Conservation (phyloP, 192 early-diverging fungal genomes). For the Obelidium mucronatum region DNA sequence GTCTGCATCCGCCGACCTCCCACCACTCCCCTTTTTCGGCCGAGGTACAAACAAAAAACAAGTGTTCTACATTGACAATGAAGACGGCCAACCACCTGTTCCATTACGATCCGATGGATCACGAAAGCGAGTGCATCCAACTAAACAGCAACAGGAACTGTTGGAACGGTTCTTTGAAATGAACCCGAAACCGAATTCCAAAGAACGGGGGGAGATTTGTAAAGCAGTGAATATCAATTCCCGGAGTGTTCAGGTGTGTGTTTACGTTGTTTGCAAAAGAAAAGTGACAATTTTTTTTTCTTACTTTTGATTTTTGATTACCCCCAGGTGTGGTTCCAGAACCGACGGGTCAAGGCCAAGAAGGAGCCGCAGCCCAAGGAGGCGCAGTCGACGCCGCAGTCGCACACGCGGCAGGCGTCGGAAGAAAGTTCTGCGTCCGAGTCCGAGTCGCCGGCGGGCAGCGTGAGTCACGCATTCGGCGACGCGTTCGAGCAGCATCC, state of each 20-base stretch:
- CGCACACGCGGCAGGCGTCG: not conserved
- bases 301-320: not conserved
- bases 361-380: no score
- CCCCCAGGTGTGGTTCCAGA: slow-evolving; percentile 86
- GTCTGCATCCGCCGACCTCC: no score
- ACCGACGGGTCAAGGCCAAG: slow-evolving; percentile 77
- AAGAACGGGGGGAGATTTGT: slow-evolving; percentile 27
- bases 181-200: slow-evolving; percentile 21
- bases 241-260: slow-evolving; percentile 27
- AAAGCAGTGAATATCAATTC: slow-evolving; percentile 23
- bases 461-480: not conserved
- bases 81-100: slow-evolving; percentile 8
- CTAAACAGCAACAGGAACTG: slow-evolving; percentile 12
- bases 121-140: slow-evolving; percentile 32
- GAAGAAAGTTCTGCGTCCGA: not conserved
- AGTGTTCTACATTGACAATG: not conserved
- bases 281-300: not conserved
- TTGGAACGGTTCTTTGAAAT: slow-evolving; percentile 30
- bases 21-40: not conserved
- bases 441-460: not conserved
- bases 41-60: not conserved
- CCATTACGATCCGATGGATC: slow-evolving; percentile 13
- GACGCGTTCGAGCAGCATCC: not conserved
- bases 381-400: not conserved
- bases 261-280: not conserved